These are phyloP conservation scores for Rhizopogon roseolus DNA, from an alignment of 768 basidiomycete species.

Conservation along the genomic window DNA sequence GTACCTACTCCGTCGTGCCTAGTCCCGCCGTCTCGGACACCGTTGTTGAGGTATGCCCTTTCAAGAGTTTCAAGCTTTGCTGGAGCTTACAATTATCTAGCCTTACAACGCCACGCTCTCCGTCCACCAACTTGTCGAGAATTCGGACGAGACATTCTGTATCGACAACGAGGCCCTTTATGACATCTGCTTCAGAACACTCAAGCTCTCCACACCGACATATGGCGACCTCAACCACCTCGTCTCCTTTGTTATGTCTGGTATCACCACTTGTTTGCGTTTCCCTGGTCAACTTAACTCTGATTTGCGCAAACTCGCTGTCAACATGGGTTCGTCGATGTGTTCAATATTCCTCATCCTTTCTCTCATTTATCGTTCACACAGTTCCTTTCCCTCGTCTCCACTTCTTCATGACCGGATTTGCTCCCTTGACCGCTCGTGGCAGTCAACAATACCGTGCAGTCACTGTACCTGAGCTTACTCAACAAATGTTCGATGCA, in stretches of 20 bases:
- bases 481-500: slow-evolving; percentile 99
- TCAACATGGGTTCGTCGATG: slow-evolving; percentile 83
- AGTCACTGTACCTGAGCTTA: slow-evolving; percentile 95
- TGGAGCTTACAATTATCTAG: slow-evolving; percentile 29
- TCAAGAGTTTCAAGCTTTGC: background rate
- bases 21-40: slow-evolving; percentile 98
- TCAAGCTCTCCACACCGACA: slow-evolving; percentile 93
- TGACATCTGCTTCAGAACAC: slow-evolving; percentile 97
- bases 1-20: slow-evolving; percentile 98
- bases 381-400: slow-evolving; percentile 98
- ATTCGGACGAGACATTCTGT: slow-evolving; percentile 99
- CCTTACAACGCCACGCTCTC: slow-evolving; percentile 99
- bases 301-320: slow-evolving; percentile 94
- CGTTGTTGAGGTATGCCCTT: slow-evolving; percentile 74
- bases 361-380: slow-evolving; percentile 5
- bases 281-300: slow-evolving; percentile 99
- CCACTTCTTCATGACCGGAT: slow-evolving; percentile 99
- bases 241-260: slow-evolving; percentile 97
- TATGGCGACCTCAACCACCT: slow-evolving; percentile 98
- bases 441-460: slow-evolving; percentile 95
- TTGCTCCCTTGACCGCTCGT: slow-evolving; percentile 89
- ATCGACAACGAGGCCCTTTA: slow-evolving; percentile 99
- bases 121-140: slow-evolving; percentile 98
- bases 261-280: slow-evolving; percentile 96
- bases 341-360: slow-evolving; percentile 6